Evolutionary conservation across 306 rosid genomes (phyloP), one percentile per base, ranked within the genome.

Genomic region (Carpinus viminea): DNA sequence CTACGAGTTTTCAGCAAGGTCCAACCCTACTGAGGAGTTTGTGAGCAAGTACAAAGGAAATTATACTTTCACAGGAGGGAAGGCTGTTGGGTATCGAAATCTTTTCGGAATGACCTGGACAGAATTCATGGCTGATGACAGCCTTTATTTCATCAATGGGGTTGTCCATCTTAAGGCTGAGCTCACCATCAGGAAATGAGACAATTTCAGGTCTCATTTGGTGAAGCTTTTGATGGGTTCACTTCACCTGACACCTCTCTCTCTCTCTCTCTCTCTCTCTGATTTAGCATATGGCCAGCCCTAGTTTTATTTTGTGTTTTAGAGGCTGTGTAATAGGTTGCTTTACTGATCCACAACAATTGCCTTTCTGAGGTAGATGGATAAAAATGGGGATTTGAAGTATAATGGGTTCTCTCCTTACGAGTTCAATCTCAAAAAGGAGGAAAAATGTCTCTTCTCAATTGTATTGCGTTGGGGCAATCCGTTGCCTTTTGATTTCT

Each of bases 71-170:
- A 80, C 84, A 0, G 91, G 91, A 9, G 87, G 86, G 66, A 88
- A 85, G 83, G 86, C 87, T 20, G 83, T 85, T 26, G 89, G 86
- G 38, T 83, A 76, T 78, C 70, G 89, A 69, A 83, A 88, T 65
- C 54, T 88, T 76, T 72, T 85, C 54, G 36, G 75, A 1, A 26
- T 68, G 12, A 73, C 83, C 4, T 89, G 92, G 90, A 72, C 76
- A 1, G 38, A 75, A 26, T 84, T 89, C 68, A 78, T 78, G 75
- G 83, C 87, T 0, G 89, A 81, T 26, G 80, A 85, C 47, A 69
- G 90, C 80, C 68, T 45, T 24, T 83, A 70, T 45, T 87, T 89
- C 76, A 79, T 85, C 76, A 79, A 81, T 9, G 87, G 85, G 31
- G 53, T 80, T 16, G 81, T 89, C 76, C 86, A 84, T 80, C 79